These are phyloP conservation scores for Cicer judaicum DNA, from an alignment of 306 rosid genomes.

Conservation along the genomic window DNA sequence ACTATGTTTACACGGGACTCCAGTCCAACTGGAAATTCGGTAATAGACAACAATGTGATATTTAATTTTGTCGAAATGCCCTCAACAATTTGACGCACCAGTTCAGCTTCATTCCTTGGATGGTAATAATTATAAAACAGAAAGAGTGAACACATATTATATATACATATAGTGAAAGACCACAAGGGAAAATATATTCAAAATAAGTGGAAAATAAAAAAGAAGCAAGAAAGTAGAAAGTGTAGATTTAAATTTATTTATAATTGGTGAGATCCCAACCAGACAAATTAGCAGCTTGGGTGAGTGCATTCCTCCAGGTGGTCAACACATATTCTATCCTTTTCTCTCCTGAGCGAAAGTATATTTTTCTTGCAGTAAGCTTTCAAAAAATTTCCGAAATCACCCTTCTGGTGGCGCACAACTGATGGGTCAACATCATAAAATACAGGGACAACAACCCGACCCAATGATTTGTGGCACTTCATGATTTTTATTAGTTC, in stretches of 20 bases:
- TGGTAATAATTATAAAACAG: neutral
- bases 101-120: neutral
- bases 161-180: neutral
- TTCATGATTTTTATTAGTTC: conserved; percentile 13
- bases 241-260: neutral
- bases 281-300: neutral
- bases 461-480: neutral
- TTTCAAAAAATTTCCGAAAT: neutral
- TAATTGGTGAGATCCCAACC: neutral
- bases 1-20: neutral
- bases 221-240: neutral
- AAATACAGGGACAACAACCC: conserved; percentile 29
- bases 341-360: neutral
- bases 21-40: conserved; percentile 21
- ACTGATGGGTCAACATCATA: neutral
- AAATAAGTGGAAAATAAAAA: neutral
- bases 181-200: neutral
- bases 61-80: neutral
- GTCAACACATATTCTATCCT: neutral
- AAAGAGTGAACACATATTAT: neutral
- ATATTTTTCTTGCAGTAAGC: neutral
- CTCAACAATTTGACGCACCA: neutral
- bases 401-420: neutral
- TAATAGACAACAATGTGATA: neutral
- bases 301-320: neutral